phyloP scores from a whole-genome alignment of 140 eudicot species.

The Stevia rebaudiana region DNA sequence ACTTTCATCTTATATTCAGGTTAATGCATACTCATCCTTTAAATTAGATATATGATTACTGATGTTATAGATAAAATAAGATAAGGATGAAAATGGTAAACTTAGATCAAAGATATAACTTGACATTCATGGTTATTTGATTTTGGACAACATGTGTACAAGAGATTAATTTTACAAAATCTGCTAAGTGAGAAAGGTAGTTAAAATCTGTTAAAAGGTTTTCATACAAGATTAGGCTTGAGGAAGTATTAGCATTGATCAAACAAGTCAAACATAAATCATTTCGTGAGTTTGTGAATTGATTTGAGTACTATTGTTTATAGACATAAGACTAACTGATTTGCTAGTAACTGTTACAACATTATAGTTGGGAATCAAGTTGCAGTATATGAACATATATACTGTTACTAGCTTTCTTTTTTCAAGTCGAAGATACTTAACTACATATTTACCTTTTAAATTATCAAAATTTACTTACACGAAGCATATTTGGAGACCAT shows the following conservation, averaged over 20 bases:
- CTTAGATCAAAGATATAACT: background rate
- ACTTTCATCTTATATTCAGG: background rate
- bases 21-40: background rate
- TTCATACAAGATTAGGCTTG: background rate
- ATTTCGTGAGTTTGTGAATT: conserved; percentile 6
- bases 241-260: background rate
- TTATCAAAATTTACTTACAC: background rate
- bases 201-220: background rate
- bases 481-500: background rate
- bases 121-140: background rate
- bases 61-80: background rate
- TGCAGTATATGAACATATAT: background rate
- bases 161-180: background rate
- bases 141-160: background rate
- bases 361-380: background rate
- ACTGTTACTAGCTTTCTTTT: background rate
- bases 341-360: background rate
- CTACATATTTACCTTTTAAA: background rate
- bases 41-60: background rate
- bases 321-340: background rate
- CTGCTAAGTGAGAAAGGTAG: conserved; percentile 1
- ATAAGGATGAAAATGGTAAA: background rate
- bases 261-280: background rate
- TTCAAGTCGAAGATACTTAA: background rate
- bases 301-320: background rate